phyloP scores from a whole-genome alignment of 129 eudicot species.

The Logfia minima region DNA sequence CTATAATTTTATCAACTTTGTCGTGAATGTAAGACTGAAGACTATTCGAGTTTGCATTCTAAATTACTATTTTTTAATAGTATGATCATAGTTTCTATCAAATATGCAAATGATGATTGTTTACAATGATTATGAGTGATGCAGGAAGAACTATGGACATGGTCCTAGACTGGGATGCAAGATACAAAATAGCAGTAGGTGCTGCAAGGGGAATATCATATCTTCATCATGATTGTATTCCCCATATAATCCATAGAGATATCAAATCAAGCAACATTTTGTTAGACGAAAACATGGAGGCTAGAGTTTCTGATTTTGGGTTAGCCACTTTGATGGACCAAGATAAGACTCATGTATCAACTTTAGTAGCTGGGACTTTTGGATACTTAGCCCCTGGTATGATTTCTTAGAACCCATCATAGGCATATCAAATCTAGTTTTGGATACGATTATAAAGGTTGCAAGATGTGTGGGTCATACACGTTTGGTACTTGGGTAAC shows the following conservation, averaged over 20 bases:
- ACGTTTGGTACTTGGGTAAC: too few relatives aligned
- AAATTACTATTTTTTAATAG: not conserved
- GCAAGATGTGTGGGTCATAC: not conserved
- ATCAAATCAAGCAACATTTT: conserved; percentile 90
- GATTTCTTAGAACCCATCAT: conserved; percentile 13
- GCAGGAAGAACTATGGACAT: conserved; percentile 56
- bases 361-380: conserved; percentile 91
- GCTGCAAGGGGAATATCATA: conserved; percentile 93
- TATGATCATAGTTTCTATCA: not conserved
- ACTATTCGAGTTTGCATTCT: not conserved
- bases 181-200: conserved; percentile 93
- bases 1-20: not conserved
- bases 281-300: conserved; percentile 84
- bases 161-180: conserved; percentile 72
- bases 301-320: conserved; percentile 87
- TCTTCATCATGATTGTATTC: conserved; percentile 94
- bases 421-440: not conserved
- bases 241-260: conserved; percentile 92
- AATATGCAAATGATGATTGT: not conserved
- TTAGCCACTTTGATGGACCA: conserved; percentile 91
- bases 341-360: conserved; percentile 82
- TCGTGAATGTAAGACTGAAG: not conserved
- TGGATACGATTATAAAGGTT: not conserved
- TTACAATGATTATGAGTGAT: conserved; percentile 23
- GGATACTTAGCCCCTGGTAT: conserved; percentile 97